phyloP scores from a whole-genome alignment of 768 basidiomycete species.

The Lactarius sp. region DNA sequence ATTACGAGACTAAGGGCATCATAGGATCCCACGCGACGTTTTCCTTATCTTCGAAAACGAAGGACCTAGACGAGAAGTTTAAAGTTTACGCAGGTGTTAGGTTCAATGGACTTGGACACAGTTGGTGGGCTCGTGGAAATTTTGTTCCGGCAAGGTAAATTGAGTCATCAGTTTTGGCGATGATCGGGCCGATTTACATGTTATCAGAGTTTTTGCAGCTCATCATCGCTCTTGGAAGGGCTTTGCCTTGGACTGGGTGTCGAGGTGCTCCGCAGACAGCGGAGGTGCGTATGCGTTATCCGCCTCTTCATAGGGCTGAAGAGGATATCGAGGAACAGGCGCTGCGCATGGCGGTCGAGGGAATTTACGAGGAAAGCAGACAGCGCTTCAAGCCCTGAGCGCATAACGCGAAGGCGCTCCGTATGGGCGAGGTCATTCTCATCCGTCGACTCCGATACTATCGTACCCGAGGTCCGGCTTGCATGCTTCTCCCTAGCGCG shows the following conservation, averaged over 20 bases:
- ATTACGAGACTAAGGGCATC: too few relatives aligned
- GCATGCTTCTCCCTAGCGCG: background rate
- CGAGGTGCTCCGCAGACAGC: too few relatives aligned
- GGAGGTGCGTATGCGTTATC: background rate
- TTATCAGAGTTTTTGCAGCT: conserved; percentile 10
- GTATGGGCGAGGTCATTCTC: conserved; percentile 75
- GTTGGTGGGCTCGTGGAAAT: conserved; percentile 6
- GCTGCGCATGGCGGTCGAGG: conserved; percentile 67
- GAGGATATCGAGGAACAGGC: conserved; percentile 66
- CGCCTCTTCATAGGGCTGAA: conserved; percentile 36
- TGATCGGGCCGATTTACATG: too few relatives aligned
- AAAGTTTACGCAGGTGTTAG: conserved; percentile 37
- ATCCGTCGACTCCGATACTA: conserved; percentile 76
- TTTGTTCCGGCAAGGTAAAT: too few relatives aligned
- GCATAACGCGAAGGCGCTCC: conserved; percentile 64
- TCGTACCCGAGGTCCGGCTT: conserved; percentile 60
- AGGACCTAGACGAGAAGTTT: too few relatives aligned
- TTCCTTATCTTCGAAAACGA: too few relatives aligned
- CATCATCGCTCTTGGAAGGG: background rate
- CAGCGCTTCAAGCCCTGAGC: conserved; percentile 69
- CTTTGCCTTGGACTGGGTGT: too few relatives aligned
- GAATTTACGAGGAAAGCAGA: conserved; percentile 57
- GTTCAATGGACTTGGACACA: conserved; percentile 45
- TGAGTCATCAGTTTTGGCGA: too few relatives aligned
- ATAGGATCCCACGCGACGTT: too few relatives aligned